phyloP scores from a whole-genome alignment of 1,139 yeast genomes.

The Meyerozyma elateridarum region DNA sequence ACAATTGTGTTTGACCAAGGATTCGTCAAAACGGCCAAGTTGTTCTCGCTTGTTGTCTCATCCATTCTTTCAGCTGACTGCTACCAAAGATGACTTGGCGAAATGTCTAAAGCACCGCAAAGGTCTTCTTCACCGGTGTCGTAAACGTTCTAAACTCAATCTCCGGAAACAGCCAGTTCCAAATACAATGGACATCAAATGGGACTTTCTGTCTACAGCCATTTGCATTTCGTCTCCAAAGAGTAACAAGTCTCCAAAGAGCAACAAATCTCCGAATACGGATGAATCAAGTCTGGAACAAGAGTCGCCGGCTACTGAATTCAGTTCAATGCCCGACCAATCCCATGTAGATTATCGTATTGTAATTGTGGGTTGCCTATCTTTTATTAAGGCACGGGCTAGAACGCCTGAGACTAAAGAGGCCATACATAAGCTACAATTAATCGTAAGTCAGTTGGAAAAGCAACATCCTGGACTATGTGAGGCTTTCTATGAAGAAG shows the following conservation, averaged over 20 bases:
- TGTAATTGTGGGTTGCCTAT: no score
- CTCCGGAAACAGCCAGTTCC: no score
- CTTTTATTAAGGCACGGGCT: no score
- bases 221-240: no score
- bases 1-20: slow-evolving; percentile 51
- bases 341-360: no score
- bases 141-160: not conserved
- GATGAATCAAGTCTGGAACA: slow-evolving; percentile 39
- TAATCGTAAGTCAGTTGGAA: slow-evolving; percentile 42
- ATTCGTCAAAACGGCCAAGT: slow-evolving; percentile 50
- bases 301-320: no score
- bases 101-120: not conserved
- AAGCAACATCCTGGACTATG: slow-evolving; percentile 55
- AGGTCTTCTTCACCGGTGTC: not conserved
- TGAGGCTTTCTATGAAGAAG: slow-evolving; percentile 62
- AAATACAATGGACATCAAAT: slow-evolving; percentile 5
- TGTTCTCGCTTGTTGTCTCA: slow-evolving; percentile 42
- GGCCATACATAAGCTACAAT: slow-evolving; percentile 38
- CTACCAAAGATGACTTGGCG: not conserved
- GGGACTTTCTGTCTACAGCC: slow-evolving; percentile 11
- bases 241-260: slow-evolving; percentile 7
- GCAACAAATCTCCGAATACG: no score
- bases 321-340: no score
- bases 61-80: slow-evolving; percentile 29
- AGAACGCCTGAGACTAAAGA: slow-evolving; percentile 39